Evolutionary conservation across 2,329 filamentous ascomycete species (phyloP).

Genomic region (Pseudogymnoascus sp.): DNA sequence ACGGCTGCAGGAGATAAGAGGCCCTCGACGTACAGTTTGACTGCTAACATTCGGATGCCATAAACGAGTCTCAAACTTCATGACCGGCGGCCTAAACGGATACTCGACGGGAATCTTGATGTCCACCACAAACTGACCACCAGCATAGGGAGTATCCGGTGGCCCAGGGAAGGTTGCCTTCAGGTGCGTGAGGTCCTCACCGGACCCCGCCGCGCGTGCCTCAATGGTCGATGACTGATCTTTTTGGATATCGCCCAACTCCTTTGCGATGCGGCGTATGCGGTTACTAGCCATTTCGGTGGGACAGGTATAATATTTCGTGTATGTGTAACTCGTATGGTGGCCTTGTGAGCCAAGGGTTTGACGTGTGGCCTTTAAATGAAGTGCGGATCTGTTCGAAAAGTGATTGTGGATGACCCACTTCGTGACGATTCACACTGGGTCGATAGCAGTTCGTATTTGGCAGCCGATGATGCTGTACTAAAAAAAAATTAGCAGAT

Average conservation of each 20-base stretch:
- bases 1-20: neutral
- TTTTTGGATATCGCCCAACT: constrained; percentile 63
- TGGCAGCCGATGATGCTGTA: neutral
- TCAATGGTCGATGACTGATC: constrained; percentile 72
- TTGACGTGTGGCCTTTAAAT: neutral
- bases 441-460: neutral
- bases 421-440: neutral
- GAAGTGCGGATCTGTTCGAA: neutral
- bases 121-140: constrained; percentile 72
- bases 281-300: constrained; percentile 22
- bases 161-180: constrained; percentile 77
- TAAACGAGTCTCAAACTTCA: constrained; percentile 87
- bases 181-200: constrained; percentile 69
- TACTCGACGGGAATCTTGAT: constrained; percentile 84
- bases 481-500: neutral
- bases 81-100: constrained; percentile 83
- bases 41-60: constrained; percentile 98
- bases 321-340: constrained; percentile 1
- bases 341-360: neutral
- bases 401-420: constrained; percentile 4
- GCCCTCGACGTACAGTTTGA: constrained; percentile 59
- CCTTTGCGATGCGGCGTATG: constrained; percentile 56
- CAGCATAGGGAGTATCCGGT: constrained; percentile 87
- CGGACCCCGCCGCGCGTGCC: constrained; percentile 50
- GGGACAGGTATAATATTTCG: neutral